Evolutionary conservation across 129 eudicot genomes (phyloP).

Genomic region (Erigeron canadensis): DNA sequence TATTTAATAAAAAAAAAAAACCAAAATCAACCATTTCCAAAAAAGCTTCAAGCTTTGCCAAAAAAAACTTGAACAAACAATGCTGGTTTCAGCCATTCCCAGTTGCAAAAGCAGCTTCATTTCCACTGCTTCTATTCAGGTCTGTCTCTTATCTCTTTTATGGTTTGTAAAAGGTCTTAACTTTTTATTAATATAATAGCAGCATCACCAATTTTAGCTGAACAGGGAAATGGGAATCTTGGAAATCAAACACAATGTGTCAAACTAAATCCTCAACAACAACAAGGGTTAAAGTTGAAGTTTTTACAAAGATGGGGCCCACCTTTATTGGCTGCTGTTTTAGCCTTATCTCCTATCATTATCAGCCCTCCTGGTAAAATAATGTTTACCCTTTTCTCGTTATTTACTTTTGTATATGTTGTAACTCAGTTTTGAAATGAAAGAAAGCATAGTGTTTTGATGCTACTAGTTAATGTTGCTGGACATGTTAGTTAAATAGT

Average conservation of each 20-base stretch:
- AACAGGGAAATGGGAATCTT: slow-evolving; percentile 27
- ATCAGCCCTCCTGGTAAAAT: slow-evolving; percentile 53
- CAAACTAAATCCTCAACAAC: slow-evolving; percentile 13
- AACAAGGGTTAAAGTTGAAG: slow-evolving; percentile 34
- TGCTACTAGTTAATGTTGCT: background rate
- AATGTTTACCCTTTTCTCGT: slow-evolving; percentile 16
- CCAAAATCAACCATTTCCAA: background rate
- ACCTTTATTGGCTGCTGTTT: slow-evolving; percentile 53
- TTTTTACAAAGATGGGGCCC: slow-evolving; percentile 51
- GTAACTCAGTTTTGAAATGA: slow-evolving; percentile 3
- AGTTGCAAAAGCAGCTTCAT: slow-evolving; percentile 21
- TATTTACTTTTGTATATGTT: background rate
- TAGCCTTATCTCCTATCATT: slow-evolving; percentile 66
- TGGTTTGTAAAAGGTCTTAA: background rate
- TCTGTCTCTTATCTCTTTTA: slow-evolving; percentile 14
- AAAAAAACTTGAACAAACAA: slow-evolving; percentile 1
- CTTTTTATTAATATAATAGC: background rate
- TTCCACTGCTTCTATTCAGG: slow-evolving; percentile 39
- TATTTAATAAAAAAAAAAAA: background rate
- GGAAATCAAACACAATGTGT: slow-evolving; percentile 12
- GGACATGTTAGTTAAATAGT: no score
- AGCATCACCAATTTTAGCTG: background rate
- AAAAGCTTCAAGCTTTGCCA: background rate
- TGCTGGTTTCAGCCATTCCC: slow-evolving; percentile 34
- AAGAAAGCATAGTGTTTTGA: background rate